Evolutionary conservation across 1,284 basidiomycete genomes (phyloP), one percentile per base, ranked within the genome.

Genomic region (Chalciporus piperatoides): DNA sequence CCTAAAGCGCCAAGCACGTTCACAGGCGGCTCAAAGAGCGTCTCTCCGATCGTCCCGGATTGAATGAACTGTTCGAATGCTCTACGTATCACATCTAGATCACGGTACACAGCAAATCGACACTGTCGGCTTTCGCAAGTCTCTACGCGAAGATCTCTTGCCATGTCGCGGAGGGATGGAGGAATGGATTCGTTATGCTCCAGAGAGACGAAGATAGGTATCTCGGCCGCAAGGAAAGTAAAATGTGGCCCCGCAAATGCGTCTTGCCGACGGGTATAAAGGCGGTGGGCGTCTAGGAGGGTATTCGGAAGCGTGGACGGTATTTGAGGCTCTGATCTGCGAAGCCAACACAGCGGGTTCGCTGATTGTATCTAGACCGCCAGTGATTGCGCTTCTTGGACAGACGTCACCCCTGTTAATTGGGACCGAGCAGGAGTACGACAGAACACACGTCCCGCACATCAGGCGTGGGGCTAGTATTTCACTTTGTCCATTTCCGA

Each of bases 351-450:
- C 33, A 90, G 68, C 14, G 69, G 67, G 56, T 86, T 88, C 24
- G 81, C 80, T 8, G 84, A 78, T 33, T 69, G 71, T 27, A 90
- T 67, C 45, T 82, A 79, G 2, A 73, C 71, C 44, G 76, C 71
- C 3, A 77, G 63, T n/a, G 72, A 57, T 32, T 70, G 63, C 1
- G 68, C 68, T 53, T 76, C 71, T 25, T 71, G 62, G 17, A 56
- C 68, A 7, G 64, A 56, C 2, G 68, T 60, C 6, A 70, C 59
- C 17, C 69, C 59, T 6, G 80, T 77, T 11, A 73, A 78, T 12
- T 75, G 68, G 42, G 75, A 70, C 88, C 88, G 91, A 4, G 80
- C 79, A 15, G 85, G 85, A 90, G 69, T 2, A 88, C 77, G 4
- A 78, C 70, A 3, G 71, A 77, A 43, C 86, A 69, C 27, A 84